Percentiles rank a stretch among this genome's conserved stretches.
Evolutionary conservation across 768 basidiomycete species (phyloP).

Genomic region (Kwoniella botswanensis): DNA sequence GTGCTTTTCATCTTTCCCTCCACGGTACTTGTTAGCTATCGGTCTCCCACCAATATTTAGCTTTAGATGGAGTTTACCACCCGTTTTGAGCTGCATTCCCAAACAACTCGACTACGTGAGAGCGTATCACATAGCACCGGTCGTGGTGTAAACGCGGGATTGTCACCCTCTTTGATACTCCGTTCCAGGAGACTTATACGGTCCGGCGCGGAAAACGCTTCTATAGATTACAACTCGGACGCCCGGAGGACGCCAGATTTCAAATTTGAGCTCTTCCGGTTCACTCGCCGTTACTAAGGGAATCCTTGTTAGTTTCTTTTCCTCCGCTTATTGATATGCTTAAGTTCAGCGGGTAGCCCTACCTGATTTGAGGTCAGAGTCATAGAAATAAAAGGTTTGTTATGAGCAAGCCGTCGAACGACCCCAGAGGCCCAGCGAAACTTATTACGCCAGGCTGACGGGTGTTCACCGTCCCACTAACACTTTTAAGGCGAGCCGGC

Average conservation of each 20-base stretch:
- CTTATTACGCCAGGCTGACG: slow-evolving; percentile 63
- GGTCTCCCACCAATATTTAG: slow-evolving; percentile 81
- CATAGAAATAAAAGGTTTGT: slow-evolving; percentile 46
- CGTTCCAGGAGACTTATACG: slow-evolving; percentile 80
- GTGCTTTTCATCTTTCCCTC: slow-evolving; percentile 83
- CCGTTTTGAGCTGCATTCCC: slow-evolving; percentile 83
- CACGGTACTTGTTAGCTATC: slow-evolving; percentile 83
- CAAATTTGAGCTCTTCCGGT: slow-evolving; percentile 83
- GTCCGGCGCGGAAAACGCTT: slow-evolving; percentile 73
- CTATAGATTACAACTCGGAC: slow-evolving; percentile 80
- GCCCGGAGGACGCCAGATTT: slow-evolving; percentile 70
- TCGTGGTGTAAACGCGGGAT: slow-evolving; percentile 67
- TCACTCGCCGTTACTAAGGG: slow-evolving; percentile 86
- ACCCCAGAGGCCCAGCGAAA: slow-evolving; percentile 44
- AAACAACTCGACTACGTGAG: slow-evolving; percentile 85
- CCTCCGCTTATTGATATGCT: slow-evolving; percentile 89
- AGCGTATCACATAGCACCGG: slow-evolving; percentile 71
- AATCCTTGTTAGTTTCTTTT: slow-evolving; percentile 91
- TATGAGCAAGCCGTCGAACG: slow-evolving; percentile 24
- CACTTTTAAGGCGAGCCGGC: slow-evolving; percentile 61
- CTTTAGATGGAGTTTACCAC: slow-evolving; percentile 85
- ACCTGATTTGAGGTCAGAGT: slow-evolving; percentile 76
- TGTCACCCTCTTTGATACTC: slow-evolving; percentile 66
- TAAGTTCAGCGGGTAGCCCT: slow-evolving; percentile 85
- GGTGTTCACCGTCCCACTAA: slow-evolving; percentile 58